Evolutionary conservation across 2,329 filamentous ascomycete species (phyloP).

Genomic region (Aspergillus sp.): DNA sequence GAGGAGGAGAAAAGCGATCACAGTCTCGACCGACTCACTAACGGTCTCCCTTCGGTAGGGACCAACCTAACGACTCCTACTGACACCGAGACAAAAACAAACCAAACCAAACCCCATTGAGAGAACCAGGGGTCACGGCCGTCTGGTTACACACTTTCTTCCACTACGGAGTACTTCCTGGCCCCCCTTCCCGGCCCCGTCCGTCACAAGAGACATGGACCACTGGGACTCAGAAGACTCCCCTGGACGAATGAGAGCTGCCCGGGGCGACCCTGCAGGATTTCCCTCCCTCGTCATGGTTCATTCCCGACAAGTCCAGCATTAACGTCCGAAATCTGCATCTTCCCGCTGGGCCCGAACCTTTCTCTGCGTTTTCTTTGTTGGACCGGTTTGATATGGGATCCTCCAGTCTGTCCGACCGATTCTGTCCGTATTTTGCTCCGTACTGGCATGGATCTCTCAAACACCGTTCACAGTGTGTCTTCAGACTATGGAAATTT

Average conservation of each 20-base stretch:
- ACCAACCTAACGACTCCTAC: background rate
- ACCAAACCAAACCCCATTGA: conserved; percentile 13
- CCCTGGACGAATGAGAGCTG: background rate
- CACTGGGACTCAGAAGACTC: conserved; percentile 9
- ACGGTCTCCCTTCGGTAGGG: background rate
- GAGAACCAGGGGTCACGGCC: conserved; percentile 13
- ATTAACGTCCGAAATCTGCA: background rate
- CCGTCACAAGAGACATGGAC: conserved; percentile 14
- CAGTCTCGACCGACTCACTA: background rate
- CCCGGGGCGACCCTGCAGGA: too few relatives aligned
- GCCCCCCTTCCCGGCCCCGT: conserved; percentile 10
- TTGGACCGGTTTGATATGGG: background rate
- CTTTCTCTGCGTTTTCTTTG: background rate
- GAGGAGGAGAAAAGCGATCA: conserved; percentile 3
- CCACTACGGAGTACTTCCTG: background rate
- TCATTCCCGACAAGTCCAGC: background rate
- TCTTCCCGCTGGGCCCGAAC: background rate
- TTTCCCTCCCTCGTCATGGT: too few relatives aligned
- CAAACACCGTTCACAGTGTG: background rate
- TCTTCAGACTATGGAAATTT: background rate
- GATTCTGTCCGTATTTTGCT: background rate
- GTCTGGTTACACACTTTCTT: conserved; percentile 19
- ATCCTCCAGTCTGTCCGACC: background rate
- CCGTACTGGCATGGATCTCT: background rate
- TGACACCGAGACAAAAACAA: conserved; percentile 12